Evolutionary conservation across 345 rosid genomes (phyloP), one percentile per base, ranked within the genome.

Genomic region (Salix arbutifolia): DNA sequence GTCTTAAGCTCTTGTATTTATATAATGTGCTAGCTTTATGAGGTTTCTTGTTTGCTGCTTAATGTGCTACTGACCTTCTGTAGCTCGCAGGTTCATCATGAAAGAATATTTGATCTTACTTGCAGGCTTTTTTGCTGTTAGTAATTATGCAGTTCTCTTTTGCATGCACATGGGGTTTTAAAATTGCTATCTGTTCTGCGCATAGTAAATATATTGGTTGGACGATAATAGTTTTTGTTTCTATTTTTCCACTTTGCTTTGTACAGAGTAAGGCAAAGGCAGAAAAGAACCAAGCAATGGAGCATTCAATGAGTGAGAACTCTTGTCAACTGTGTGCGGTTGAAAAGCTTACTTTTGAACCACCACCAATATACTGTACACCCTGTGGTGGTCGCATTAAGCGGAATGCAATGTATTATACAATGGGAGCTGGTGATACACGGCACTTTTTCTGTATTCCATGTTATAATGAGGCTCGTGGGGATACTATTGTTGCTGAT

Each of bases 241-340:
- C 44, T 40, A 13, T 42, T 69, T 70, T 40, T 67, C 71, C 35
- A 8, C 28, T 74, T 72, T 78, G 77, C 50, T 76, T 69, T 83
- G 46, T 74, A 70, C 90, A 96, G 99, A 96, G 94, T 82, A 96
- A 92, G 89, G 91, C 99, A 44, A 96, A 92, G 89, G 98, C 87
- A 16, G 98, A 96, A 84, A 96, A 89, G 88, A 90, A 91, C 87
- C 97, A 92, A 84, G 97, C 98, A 64, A 89, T 96, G 99, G 97
- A 90, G 90, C 93, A 89, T 74, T 69, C 87, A n/a, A 94, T 96
- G 97, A 96, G 91, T 87, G 99, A 94, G 85, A 96, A 96, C 82
- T 94, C 97, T 70, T 96, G 99, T 85, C 98, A 94, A 84, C 80
- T 96, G 79, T 96, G 99, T 88, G 99, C 98, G 35, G 98, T 96